Evolutionary conservation across 352 stramenopile genomes (phyloP).

Genomic region (Phytophthora pisi): DNA sequence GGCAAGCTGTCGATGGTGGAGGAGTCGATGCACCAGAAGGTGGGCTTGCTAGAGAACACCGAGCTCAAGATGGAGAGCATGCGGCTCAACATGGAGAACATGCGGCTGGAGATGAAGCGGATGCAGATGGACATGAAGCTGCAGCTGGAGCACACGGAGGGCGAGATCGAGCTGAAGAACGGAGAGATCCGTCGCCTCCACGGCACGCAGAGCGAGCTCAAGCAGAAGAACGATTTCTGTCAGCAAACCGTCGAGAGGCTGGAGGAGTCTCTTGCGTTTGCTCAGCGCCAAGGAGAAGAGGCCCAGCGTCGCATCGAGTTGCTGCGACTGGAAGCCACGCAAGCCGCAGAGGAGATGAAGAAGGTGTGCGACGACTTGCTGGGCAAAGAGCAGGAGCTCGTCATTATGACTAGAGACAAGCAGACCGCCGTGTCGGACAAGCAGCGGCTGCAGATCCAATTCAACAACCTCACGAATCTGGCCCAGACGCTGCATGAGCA

Average conservation of each 20-base stretch:
- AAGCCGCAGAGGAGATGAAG: conserved; percentile 43
- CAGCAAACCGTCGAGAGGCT: conserved; percentile 56
- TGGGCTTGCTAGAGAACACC: conserved; percentile 62
- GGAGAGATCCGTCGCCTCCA: conserved; percentile 69
- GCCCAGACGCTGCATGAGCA: conserved; percentile 43
- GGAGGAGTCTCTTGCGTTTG: conserved; percentile 41
- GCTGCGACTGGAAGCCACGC: conserved; percentile 52
- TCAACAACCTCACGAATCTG: conserved; percentile 44
- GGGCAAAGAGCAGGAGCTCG: conserved; percentile 44
- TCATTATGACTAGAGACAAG: conserved; percentile 39
- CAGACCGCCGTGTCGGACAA: conserved; percentile 43
- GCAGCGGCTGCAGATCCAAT: conserved; percentile 55
- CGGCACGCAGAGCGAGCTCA: conserved; percentile 53
- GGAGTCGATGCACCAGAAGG: conserved; percentile 69
- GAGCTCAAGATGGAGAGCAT: conserved; percentile 72
- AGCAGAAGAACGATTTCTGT: conserved; percentile 60
- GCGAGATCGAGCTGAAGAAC: conserved; percentile 77
- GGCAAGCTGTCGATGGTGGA: conserved; percentile 59
- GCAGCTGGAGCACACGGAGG: conserved; percentile 64
- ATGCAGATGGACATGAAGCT: conserved; percentile 81
- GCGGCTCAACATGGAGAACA: conserved; percentile 56
- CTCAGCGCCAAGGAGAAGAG: conserved; percentile 57
- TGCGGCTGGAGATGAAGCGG: conserved; percentile 70
- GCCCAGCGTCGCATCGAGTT: conserved; percentile 54
- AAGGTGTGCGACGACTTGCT: conserved; percentile 41